A percentile compares a stretch with the other conserved stretches of the same genome.
These are phyloP conservation scores for Trypanosoma platydactyli DNA, from an alignment of 208 protist species.

Conservation along the genomic window DNA sequence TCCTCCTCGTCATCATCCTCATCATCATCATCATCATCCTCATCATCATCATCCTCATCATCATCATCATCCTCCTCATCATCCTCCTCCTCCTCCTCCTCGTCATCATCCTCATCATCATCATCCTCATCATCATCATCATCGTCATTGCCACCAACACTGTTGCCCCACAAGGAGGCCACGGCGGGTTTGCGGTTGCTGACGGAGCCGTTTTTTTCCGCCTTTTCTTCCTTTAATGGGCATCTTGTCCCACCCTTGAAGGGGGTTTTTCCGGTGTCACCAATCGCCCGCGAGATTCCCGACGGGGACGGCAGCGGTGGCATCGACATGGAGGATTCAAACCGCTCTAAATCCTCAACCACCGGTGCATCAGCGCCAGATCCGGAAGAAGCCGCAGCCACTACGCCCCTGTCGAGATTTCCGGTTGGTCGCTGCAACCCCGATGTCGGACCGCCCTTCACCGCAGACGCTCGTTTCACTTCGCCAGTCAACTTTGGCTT, in stretches of 20 bases:
- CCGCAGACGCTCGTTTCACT: neutral
- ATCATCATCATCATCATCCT: slow-evolving; percentile 34
- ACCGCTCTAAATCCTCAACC: slow-evolving; percentile 16
- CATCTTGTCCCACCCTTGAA: too few species aligned
- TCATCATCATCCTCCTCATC: slow-evolving; percentile 18
- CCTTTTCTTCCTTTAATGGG: too few species aligned
- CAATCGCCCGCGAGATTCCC: too few species aligned
- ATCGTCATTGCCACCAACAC: slow-evolving; percentile 24
- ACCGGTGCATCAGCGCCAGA: neutral
- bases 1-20: slow-evolving; percentile 24
- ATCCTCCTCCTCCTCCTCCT: slow-evolving; percentile 10
- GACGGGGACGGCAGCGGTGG: neutral
- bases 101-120: slow-evolving; percentile 24
- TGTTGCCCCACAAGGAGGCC: too few species aligned
- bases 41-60: slow-evolving; percentile 22
- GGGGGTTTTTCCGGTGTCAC: too few species aligned
- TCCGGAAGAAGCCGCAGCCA: neutral
- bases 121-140: slow-evolving; percentile 14
- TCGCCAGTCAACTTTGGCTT: neutral
- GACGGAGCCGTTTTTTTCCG: too few species aligned
- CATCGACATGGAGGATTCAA: neutral
- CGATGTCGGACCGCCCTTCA: neutral
- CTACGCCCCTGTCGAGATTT: neutral
- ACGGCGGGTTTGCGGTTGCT: neutral
- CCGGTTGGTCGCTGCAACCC: neutral